phyloP scores from a whole-genome alignment of 257 asterid genomes.

The Linaria vulgaris region DNA sequence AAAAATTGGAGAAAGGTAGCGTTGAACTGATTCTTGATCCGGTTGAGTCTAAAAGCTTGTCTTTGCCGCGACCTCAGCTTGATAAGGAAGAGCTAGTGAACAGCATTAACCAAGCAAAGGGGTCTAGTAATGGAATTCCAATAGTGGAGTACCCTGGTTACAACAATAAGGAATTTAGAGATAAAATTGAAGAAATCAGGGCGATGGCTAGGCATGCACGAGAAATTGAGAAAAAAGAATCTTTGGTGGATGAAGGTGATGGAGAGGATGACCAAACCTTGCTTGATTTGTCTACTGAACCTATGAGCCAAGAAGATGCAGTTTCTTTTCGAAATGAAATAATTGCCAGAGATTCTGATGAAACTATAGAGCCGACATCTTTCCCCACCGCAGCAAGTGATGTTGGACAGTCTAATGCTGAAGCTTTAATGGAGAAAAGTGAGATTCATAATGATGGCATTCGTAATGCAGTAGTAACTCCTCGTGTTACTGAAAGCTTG shows the following conservation, averaged over 20 bases:
- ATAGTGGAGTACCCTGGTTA: constrained; percentile 26
- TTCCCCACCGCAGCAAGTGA: constrained; percentile 24
- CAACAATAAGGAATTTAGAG: constrained; percentile 38
- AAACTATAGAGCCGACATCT: constrained; percentile 28
- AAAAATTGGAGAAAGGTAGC: constrained; percentile 45
- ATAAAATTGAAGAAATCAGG: constrained; percentile 63
- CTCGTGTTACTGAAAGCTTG: constrained; percentile 30
- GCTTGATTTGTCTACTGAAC: constrained; percentile 28
- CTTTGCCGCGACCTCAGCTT: constrained; percentile 62
- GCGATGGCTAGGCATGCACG: constrained; percentile 73
- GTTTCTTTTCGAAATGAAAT: constrained; percentile 26
- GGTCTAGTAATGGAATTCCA: constrained; percentile 29
- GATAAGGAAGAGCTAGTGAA: constrained; percentile 63
- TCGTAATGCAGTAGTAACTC: constrained; percentile 20
- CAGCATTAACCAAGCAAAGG: constrained; percentile 49
- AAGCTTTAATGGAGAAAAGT: constrained; percentile 28
- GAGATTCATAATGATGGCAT: constrained; percentile 21
- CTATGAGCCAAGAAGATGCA: constrained; percentile 29
- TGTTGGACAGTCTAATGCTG: constrained; percentile 26
- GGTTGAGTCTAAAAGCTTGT: constrained; percentile 33
- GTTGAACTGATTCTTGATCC: constrained; percentile 61
- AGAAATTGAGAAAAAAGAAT: constrained; percentile 52
- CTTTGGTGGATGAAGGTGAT: constrained; percentile 27
- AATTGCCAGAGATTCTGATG: constrained; percentile 28
- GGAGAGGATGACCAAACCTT: constrained; percentile 35